A percentile compares a stretch with the other conserved stretches of the same genome.
These are phyloP conservation scores for Alternaria longipes DNA, from an alignment of 2,329 filamentous ascomycete genomes.

Conservation along the genomic window DNA sequence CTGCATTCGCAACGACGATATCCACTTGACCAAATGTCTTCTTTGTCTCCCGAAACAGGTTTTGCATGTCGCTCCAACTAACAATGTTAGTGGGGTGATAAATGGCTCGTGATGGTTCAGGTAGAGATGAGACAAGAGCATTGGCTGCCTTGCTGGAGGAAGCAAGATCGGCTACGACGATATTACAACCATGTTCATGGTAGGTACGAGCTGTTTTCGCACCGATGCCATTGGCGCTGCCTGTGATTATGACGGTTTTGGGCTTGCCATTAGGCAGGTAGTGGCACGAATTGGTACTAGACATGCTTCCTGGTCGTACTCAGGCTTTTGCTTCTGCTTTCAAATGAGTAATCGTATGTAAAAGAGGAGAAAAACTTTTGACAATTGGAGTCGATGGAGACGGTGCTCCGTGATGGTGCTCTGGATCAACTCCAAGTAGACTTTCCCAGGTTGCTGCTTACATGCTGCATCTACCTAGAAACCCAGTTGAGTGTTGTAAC, in stretches of 20 bases:
- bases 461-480: not conserved
- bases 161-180: slow-evolving; percentile 52
- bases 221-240: slow-evolving; percentile 55
- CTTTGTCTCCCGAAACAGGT: slow-evolving; percentile 45
- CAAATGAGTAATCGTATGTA: not conserved
- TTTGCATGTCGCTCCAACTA: slow-evolving; percentile 49
- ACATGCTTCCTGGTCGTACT: not conserved
- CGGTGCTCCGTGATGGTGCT: not conserved
- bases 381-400: not conserved
- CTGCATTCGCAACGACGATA: slow-evolving; percentile 56
- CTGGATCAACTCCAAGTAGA: not conserved
- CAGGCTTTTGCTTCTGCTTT: not conserved
- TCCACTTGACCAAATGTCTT: slow-evolving; percentile 50
- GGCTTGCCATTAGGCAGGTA: slow-evolving; percentile 25
- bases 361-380: not conserved
- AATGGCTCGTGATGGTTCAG: slow-evolving; percentile 40
- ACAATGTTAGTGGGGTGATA: slow-evolving; percentile 52
- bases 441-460: not conserved
- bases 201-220: slow-evolving; percentile 52
- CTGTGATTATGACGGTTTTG: slow-evolving; percentile 55
- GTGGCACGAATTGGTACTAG: slow-evolving; percentile 6
- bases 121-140: slow-evolving; percentile 38
- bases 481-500: not conserved
- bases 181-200: slow-evolving; percentile 50
- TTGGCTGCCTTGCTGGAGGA: slow-evolving; percentile 35